Evolutionary conservation across 257 asterid species (phyloP).

Genomic region (Gynochthodes officinalis): DNA sequence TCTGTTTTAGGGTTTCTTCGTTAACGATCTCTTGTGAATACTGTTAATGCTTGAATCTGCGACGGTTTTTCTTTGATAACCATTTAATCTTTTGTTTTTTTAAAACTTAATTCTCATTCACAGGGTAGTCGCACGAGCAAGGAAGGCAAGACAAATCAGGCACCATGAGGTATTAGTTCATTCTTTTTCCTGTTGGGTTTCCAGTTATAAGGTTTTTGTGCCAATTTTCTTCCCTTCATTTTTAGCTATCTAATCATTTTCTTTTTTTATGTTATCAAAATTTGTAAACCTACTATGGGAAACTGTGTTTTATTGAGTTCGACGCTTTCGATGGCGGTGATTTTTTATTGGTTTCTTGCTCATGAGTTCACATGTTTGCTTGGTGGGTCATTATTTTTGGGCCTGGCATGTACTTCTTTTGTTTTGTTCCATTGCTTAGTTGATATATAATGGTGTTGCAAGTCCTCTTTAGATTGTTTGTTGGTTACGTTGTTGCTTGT

Average conservation of each 20-base stretch:
- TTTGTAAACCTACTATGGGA: not conserved
- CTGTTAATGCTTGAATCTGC: no score
- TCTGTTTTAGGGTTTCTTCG: not conserved
- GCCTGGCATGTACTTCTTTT: no score
- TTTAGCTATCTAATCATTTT: no score
- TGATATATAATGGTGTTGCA: not conserved
- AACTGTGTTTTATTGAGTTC: not conserved
- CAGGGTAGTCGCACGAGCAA: not conserved
- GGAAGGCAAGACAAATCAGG: slow-evolving; percentile 2
- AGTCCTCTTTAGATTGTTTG: not conserved
- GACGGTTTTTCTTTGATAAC: no score
- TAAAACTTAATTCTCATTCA: not conserved
- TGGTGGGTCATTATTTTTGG: no score
- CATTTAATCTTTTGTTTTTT: not conserved
- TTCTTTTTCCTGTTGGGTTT: not conserved
- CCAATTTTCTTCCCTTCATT: no score
- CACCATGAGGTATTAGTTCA: slow-evolving; percentile 20
- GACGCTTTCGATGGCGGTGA: not conserved
- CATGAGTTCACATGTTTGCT: not conserved
- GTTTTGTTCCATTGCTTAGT: not conserved
- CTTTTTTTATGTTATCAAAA: not conserved
- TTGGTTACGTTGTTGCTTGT: not conserved
- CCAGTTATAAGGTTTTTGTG: not conserved
- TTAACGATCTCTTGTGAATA: not conserved
- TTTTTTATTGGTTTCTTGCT: no score